Evolutionary conservation across 371 early-diverging fungal species (phyloP).

Genomic region (Lichtheimia ramosa): DNA sequence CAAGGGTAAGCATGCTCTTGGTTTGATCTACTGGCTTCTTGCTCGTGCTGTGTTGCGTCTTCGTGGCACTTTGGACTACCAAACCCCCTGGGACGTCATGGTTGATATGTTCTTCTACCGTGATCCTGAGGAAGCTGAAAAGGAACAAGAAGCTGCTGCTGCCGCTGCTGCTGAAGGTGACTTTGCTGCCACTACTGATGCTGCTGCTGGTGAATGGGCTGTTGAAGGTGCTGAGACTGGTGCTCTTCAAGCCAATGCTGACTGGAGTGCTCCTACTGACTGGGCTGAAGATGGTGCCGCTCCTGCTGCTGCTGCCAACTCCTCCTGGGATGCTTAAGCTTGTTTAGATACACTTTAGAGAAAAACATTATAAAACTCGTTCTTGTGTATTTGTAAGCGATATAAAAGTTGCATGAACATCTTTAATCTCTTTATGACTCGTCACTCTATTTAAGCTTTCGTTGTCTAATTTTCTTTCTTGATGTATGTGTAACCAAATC

Average conservation of each 20-base stretch:
- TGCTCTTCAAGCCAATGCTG: slow-evolving; percentile 25
- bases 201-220: slow-evolving; percentile 27
- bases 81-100: slow-evolving; percentile 90
- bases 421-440: no score
- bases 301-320: slow-evolving; percentile 21
- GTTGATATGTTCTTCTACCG: slow-evolving; percentile 98
- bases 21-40: slow-evolving; percentile 96
- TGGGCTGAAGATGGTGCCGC: slow-evolving; percentile 30
- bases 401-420: no score
- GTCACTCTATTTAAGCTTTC: no score
- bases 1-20: slow-evolving; percentile 97
- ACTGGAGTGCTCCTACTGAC: slow-evolving; percentile 26
- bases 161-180: slow-evolving; percentile 19
- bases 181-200: slow-evolving; percentile 5
- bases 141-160: slow-evolving; percentile 42
- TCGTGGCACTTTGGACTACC: slow-evolving; percentile 87
- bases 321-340: slow-evolving; percentile 31
- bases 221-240: slow-evolving; percentile 23
- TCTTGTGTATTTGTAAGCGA: no score
- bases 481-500: no score
- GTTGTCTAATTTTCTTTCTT: no score
- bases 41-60: slow-evolving; percentile 98
- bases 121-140: slow-evolving; percentile 93
- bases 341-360: background rate
- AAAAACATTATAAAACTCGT: no score